These are phyloP conservation scores for Hyaloscypha hepaticicola DNA, from an alignment of 495 filamentous ascomycete species.

Conservation along the genomic window DNA sequence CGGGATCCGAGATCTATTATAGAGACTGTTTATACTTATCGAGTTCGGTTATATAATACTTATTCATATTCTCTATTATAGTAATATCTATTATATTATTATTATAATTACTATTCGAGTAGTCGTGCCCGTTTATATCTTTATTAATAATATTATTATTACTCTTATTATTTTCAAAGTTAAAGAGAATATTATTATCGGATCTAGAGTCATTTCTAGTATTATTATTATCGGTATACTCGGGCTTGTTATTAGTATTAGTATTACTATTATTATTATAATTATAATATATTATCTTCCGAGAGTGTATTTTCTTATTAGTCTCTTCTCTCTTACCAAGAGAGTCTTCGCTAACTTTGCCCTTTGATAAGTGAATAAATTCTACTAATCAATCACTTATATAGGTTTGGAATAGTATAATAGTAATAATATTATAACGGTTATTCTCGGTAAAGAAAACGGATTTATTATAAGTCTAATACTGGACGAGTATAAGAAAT, in stretches of 20 bases:
- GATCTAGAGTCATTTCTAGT: not conserved
- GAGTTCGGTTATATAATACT: constrained; percentile 7
- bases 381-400: constrained; percentile 23
- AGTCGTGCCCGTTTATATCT: not conserved
- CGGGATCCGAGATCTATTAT: constrained; percentile 7
- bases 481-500: constrained; percentile 19
- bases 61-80: constrained; percentile 10
- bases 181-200: constrained; percentile 1
- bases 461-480: constrained; percentile 24
- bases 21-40: constrained; percentile 7
- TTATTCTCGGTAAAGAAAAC: constrained; percentile 27
- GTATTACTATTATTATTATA: constrained; percentile 18
- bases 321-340: constrained; percentile 23
- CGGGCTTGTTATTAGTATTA: constrained; percentile 8
- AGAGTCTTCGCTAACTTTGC: constrained; percentile 19
- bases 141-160: not conserved
- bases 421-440: constrained; percentile 20
- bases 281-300: constrained; percentile 5
- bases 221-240: no score
- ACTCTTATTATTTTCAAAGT: not conserved
- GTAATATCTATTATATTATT: constrained; percentile 11
- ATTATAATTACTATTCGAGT: constrained; percentile 18
- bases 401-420: constrained; percentile 27
- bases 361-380: constrained; percentile 24
- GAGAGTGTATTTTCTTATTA: not conserved